phyloP scores from a whole-genome alignment of 2,329 filamentous ascomycete genomes.

The Ophiostoma novo-ulmi region DNA sequence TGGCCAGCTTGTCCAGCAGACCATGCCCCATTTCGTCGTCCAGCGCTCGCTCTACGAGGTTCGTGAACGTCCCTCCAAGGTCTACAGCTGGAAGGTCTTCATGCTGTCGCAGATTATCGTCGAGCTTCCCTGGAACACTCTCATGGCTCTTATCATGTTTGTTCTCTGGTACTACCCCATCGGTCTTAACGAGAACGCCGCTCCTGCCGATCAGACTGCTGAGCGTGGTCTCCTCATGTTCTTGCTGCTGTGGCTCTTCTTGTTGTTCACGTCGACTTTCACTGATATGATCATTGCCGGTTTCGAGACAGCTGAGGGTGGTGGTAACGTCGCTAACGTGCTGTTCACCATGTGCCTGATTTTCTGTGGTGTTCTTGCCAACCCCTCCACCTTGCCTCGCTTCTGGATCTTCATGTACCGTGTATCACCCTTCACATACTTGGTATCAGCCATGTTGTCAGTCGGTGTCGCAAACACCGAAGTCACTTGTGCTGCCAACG shows the following conservation, averaged over 20 bases:
- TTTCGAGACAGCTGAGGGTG: constrained; percentile 63
- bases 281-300: constrained; percentile 69
- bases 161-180: constrained; percentile 81
- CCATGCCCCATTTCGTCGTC: constrained; percentile 80
- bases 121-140: constrained; percentile 81
- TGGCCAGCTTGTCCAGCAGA: constrained; percentile 70
- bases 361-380: constrained; percentile 59
- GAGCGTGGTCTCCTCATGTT: constrained; percentile 76
- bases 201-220: constrained; percentile 52
- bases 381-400: constrained; percentile 53
- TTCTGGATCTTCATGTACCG: constrained; percentile 85
- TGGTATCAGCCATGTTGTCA: constrained; percentile 67
- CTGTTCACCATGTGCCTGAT: constrained; percentile 54
- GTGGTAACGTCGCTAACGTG: constrained; percentile 57
- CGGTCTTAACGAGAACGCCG: constrained; percentile 67
- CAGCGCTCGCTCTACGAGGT: constrained; percentile 80
- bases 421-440: constrained; percentile 75
- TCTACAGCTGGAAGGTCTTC: constrained; percentile 81
- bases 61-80: constrained; percentile 76
- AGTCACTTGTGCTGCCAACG: constrained; percentile 63
- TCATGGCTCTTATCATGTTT: constrained; percentile 60
- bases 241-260: constrained; percentile 70
- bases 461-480: constrained; percentile 62
- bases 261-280: constrained; percentile 68
- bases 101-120: constrained; percentile 78